phyloP scores from a whole-genome alignment of 805 yeast genomes.

The Yarrowia sp. region DNA sequence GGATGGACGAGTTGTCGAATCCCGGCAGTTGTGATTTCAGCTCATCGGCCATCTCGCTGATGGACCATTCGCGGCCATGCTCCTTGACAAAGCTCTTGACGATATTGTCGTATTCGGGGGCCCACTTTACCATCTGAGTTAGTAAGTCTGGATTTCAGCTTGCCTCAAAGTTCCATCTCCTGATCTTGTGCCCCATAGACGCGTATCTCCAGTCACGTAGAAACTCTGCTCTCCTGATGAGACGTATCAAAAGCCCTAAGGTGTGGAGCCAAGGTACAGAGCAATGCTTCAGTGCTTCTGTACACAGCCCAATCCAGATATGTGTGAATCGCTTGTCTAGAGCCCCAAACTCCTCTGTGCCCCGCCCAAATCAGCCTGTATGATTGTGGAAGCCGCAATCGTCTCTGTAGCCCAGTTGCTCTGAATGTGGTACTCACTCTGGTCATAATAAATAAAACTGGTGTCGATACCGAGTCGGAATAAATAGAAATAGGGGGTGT shows the following conservation, averaged over 20 bases:
- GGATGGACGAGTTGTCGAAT: constrained; percentile 7
- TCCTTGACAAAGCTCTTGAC: constrained; percentile 22
- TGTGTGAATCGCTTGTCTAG: too few species aligned
- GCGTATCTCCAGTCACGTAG: too few species aligned
- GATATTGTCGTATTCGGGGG: constrained; percentile 1
- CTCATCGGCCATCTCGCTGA: constrained; percentile 23
- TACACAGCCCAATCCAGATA: too few species aligned
- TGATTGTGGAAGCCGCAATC: too few species aligned
- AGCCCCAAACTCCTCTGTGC: too few species aligned
- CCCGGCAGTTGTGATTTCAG: constrained; percentile 21
- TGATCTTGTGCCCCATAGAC: not conserved
- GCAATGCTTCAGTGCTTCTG: not conserved
- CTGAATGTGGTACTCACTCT: not conserved
- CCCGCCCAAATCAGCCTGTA: too few species aligned
- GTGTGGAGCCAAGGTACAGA: too few species aligned
- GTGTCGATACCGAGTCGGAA: not conserved
- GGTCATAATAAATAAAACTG: not conserved
- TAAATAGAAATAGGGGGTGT: not conserved
- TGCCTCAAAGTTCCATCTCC: not conserved
- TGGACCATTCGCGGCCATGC: constrained; percentile 21
- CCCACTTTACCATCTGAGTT: constrained; percentile 15
- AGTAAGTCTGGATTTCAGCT: not conserved
- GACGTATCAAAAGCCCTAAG: too few species aligned
- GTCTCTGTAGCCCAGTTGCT: too few species aligned
- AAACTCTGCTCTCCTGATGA: too few species aligned